Evolutionary conservation across 2,329 filamentous ascomycete species (phyloP).

Genomic region (Clonostachys byssicola): DNA sequence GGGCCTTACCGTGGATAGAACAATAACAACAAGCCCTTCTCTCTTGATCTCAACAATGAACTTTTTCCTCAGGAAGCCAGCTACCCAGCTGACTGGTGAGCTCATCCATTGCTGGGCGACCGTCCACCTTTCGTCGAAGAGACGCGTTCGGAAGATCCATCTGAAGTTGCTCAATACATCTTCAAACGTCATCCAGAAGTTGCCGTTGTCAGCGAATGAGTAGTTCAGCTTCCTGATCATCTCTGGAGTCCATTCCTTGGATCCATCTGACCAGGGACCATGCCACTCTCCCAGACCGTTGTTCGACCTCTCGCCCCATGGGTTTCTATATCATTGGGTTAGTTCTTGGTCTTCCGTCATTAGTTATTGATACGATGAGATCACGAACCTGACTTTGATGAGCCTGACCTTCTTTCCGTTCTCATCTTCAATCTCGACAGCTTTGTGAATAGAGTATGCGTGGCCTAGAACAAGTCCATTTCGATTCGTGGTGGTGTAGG

Average conservation of each 20-base stretch:
- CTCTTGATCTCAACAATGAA: conserved; percentile 36
- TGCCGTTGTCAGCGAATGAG: conserved; percentile 64
- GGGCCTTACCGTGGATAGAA: conserved; percentile 28
- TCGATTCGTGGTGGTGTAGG: conserved; percentile 13
- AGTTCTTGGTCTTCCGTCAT: neutral
- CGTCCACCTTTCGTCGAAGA: conserved; percentile 40
- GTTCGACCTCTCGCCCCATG: conserved; percentile 58
- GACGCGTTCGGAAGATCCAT: conserved; percentile 36
- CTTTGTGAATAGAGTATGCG: conserved; percentile 46
- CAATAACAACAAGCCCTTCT: conserved; percentile 34
- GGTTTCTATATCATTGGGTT: conserved; percentile 46
- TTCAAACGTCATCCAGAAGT: conserved; percentile 39
- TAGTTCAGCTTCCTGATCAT: conserved; percentile 66
- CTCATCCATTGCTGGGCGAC: conserved; percentile 39
- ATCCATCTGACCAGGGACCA: conserved; percentile 70
- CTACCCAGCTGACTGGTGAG: conserved; percentile 36
- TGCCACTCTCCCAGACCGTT: conserved; percentile 56
- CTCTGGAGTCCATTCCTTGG: conserved; percentile 68
- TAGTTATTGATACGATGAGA: too few relatives aligned
- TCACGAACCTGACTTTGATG: conserved; percentile 35
- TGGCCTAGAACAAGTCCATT: conserved; percentile 39
- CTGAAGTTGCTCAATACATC: conserved; percentile 40
- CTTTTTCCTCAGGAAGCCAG: conserved; percentile 36
- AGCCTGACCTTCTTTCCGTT: conserved; percentile 30
- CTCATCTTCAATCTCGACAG: conserved; percentile 36